Conservation (phyloP, 2,329 filamentous ascomycete genomes). For the Apiospora saccharicola region DNA sequence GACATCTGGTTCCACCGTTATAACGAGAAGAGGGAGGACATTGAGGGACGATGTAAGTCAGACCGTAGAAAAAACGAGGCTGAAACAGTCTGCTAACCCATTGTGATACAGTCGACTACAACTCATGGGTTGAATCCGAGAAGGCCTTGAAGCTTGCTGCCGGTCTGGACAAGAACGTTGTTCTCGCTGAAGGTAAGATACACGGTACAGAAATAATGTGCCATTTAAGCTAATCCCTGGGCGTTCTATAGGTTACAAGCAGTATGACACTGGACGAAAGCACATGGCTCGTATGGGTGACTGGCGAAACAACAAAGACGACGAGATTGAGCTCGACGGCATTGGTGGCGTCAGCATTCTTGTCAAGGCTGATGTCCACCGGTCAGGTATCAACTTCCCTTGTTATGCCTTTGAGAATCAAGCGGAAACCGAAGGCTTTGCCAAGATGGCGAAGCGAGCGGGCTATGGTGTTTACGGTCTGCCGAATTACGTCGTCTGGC, state of each 20-base stretch:
- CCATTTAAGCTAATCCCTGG: slow-evolving; percentile 26
- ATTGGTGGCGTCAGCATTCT: slow-evolving; percentile 97
- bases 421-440: slow-evolving; percentile 97
- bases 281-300: slow-evolving; percentile 94
- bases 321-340: slow-evolving; percentile 91
- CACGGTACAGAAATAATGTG: background rate
- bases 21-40: slow-evolving; percentile 73
- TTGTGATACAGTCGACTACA: slow-evolving; percentile 81
- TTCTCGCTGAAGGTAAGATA: slow-evolving; percentile 84
- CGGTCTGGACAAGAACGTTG: slow-evolving; percentile 77
- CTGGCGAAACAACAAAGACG: slow-evolving; percentile 89
- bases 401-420: slow-evolving; percentile 98
- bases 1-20: slow-evolving; percentile 98
- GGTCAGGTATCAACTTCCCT: slow-evolving; percentile 97
- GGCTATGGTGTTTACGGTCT: slow-evolving; percentile 92
- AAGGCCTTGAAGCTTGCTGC: slow-evolving; percentile 79
- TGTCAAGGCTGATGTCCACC: slow-evolving; percentile 96
- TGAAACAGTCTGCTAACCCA: slow-evolving; percentile 34
- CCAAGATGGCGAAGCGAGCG: slow-evolving; percentile 96
- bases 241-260: slow-evolving; percentile 75
- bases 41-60: slow-evolving; percentile 89
- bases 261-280: slow-evolving; percentile 88
- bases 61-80: background rate
- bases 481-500: slow-evolving; percentile 98
- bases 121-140: slow-evolving; percentile 96